Base-by-base conservation (phyloP, 208 protist species). In the Leishmania guyanensis region DNA sequence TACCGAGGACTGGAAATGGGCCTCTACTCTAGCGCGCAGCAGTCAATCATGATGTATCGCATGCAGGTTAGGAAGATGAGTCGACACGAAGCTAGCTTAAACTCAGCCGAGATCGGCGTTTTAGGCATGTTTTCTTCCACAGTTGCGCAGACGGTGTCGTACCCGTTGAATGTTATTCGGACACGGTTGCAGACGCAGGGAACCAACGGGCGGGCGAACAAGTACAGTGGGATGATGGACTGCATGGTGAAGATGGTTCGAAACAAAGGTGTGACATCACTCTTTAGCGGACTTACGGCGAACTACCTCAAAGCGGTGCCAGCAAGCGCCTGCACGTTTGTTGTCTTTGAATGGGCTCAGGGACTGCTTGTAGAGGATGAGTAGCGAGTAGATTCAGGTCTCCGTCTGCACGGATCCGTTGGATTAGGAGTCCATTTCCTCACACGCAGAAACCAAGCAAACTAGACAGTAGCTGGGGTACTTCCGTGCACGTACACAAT, bases 221-320 rank as follows among this genome's bases (percentile, higher is more conserved):
- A 90, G 75, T 98, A 97, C 86, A 94, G 9, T 1, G 93, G 94
- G 20, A 97, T 96, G 93, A 66, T 93, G 8, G 93, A 98, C 82
- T 98, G 96, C 80, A 95, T 97, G 64, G 79, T 91, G 5, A 93
- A 95, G 81, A 95, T 95, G 77, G 84, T 96, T 62, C 86, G 89
- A 8, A 79, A 88, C 75, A 93, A 97, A 77, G 96, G 96, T 16
- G 80, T 95, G 4, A 84, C 78, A 0, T 94, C 93, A 20, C 88
- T 98, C 14, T 98, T 97, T 75, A 95, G 90, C 66, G 96, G 96
- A 9, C 86, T 98, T n/a, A 93, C 89, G 16, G 92, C 96, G 10
- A 97, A 97, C 76, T 97, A 97, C 71, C 81, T 98, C 16, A 98
- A 98, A 75, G 94, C 92, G 6, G 90, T 97, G 20, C 96, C 96